Conservation (phyloP, 345 rosid genomes). For the Physaria fendleri region DNA sequence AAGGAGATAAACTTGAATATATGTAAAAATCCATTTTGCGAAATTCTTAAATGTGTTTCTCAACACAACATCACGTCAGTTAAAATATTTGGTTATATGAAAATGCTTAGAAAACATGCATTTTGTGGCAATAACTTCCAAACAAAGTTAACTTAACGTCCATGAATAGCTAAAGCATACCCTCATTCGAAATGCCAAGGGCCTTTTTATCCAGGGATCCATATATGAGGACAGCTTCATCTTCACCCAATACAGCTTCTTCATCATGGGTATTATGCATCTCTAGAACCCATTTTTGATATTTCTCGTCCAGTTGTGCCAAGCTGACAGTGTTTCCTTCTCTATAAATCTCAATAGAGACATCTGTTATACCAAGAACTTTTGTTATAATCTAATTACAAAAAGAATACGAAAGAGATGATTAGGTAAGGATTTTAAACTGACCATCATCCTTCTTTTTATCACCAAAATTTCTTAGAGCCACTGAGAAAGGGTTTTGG, state of each 20-base stretch:
- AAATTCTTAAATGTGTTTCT: background rate
- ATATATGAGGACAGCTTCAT: conserved; percentile 41
- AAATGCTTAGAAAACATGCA: background rate
- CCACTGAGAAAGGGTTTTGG: conserved; percentile 44
- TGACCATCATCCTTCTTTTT: conserved; percentile 45
- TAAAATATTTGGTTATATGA: background rate
- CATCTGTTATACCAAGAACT: conserved; percentile 32
- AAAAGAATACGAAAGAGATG: background rate
- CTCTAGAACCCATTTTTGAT: conserved; percentile 55
- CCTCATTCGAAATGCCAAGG: conserved; percentile 52
- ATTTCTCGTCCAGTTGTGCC: conserved; percentile 47
- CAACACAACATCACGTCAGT: background rate
- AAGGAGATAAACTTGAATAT: background rate
- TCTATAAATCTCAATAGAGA: conserved; percentile 34
- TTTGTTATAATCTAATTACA: conserved; percentile 1
- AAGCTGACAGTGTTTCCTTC: conserved; percentile 31
- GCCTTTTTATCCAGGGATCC: conserved; percentile 38
- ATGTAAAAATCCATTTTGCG: background rate
- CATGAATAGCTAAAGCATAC: conserved; percentile 31
- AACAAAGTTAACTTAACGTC: background rate
- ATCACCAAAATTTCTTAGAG: conserved; percentile 55
- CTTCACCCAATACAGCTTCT: conserved; percentile 53
- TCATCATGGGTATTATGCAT: conserved; percentile 63
- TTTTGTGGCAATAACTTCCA: background rate
- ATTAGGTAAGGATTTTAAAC: background rate